Evolutionary conservation across 768 basidiomycete genomes (phyloP), one percentile per base, ranked within the genome.

Genomic region (Galerina sulciceps): DNA sequence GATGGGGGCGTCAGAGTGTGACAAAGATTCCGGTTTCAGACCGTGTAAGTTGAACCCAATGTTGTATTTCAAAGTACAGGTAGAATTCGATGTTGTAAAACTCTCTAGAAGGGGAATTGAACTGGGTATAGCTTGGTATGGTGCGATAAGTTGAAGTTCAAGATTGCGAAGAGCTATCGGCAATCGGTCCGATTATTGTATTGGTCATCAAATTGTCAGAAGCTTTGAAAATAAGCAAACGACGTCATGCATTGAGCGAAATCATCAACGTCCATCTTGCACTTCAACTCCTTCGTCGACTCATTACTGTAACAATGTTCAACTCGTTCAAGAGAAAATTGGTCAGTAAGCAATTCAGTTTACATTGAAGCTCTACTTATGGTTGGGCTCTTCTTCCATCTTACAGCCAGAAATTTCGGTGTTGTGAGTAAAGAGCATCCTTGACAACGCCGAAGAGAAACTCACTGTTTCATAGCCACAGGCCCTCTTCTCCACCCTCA

Each of bases 401-500:
- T 53, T 20, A 14, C 37, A 80, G 80, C 86, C 85, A 6, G 81
- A 88, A 66, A 77, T 89, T 26, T 87, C 87, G 6, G 87, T 89
- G 31, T 89, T 88, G 87, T 88, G 65, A 64, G 83, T 73, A 11
- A n/a, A 38, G 2, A 20, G 14, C 49, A 10, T 15, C 38, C 17
- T 15, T 10, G 14, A 35, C 6, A 31, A 18, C 14, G 18, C 31
- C 34, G 35, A 41, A 43, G 11, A 40, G 10, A 34, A 23, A 37
- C 22, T 47, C 31, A n/a, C 41, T 11, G 22, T 31, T 11, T 49
- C 6, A 26, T 50, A 93, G 91, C 65, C 90, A 92, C 68, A 77
- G 83, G 48, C 77, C 89, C 0, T 74, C 82, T 4, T 90, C 88
- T 0, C 86, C 88, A 0, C 83, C 86, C 0, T 92, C 91, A 0